phyloP scores from a whole-genome alignment of 2,329 filamentous ascomycete genomes.

The Neonectria magnoliae region DNA sequence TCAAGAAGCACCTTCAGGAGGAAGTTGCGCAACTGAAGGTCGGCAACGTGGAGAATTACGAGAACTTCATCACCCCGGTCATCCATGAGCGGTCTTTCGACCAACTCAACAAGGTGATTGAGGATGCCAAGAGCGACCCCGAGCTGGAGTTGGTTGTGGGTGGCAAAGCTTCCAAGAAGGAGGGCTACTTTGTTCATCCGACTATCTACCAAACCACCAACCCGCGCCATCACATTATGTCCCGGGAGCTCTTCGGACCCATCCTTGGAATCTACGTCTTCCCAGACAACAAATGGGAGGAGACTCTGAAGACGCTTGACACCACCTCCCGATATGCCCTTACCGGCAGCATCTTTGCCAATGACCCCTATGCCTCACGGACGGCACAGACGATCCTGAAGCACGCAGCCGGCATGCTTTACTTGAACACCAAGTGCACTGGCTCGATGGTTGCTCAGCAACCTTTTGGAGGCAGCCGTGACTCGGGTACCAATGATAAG shows the following conservation, averaged over 20 bases:
- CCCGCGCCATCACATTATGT: conserved; percentile 56
- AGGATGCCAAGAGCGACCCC: conserved; percentile 54
- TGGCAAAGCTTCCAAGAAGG: conserved; percentile 54
- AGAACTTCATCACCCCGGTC: conserved; percentile 58
- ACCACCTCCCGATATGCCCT: conserved; percentile 50
- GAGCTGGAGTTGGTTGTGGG: conserved; percentile 56
- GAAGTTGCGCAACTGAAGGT: conserved; percentile 50
- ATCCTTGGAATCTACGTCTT: conserved; percentile 59
- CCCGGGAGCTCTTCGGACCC: conserved; percentile 60
- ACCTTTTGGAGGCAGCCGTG: conserved; percentile 71
- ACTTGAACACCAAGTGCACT: conserved; percentile 76
- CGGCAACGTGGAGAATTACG: conserved; percentile 51
- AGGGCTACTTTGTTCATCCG: conserved; percentile 58
- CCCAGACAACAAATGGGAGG: conserved; percentile 48
- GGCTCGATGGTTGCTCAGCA: conserved; percentile 74
- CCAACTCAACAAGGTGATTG: conserved; percentile 51
- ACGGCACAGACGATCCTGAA: conserved; percentile 72
- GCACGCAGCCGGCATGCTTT: conserved; percentile 69
- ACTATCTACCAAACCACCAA: conserved; percentile 56
- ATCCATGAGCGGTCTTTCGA: conserved; percentile 59
- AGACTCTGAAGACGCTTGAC: conserved; percentile 28
- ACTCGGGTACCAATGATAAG: conserved; percentile 75
- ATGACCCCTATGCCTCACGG: conserved; percentile 68
- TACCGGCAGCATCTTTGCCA: conserved; percentile 76
- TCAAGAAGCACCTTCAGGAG: conserved; percentile 44